These are phyloP conservation scores for Aspergillus latus DNA, from an alignment of 2,329 filamentous ascomycete species.

Conservation along the genomic window DNA sequence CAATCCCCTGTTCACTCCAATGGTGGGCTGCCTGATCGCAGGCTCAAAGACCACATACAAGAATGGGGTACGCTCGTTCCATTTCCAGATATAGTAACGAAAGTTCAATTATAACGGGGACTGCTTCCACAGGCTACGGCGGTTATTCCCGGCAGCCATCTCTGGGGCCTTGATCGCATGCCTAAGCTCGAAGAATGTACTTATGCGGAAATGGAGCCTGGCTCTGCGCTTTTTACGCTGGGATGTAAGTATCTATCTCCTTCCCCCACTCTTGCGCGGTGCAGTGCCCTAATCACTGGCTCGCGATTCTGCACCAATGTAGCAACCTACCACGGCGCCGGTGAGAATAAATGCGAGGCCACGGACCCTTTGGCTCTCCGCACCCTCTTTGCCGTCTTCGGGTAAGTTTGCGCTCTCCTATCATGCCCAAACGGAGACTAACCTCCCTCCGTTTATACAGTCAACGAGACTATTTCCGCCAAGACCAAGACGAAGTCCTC, in stretches of 20 bases:
- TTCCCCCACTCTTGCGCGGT: background rate
- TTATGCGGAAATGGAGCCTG: conserved; percentile 10
- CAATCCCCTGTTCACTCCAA: conserved; percentile 9
- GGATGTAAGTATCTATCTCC: conserved; percentile 1
- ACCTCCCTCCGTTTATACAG: background rate
- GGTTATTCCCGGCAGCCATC: conserved; percentile 6
- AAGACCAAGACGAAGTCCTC: conserved; percentile 5
- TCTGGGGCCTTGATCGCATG: conserved; percentile 6
- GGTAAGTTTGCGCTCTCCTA: background rate
- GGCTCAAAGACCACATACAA: conserved; percentile 5
- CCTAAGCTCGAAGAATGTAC: conserved; percentile 11
- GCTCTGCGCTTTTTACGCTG: conserved; percentile 8
- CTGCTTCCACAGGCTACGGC: conserved; percentile 1
- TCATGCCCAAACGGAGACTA: no score
- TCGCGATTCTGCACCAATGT: background rate
- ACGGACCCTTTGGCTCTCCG: conserved; percentile 2
- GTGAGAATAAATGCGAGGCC: conserved; percentile 7
- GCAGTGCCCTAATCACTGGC: background rate
- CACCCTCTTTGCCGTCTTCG: conserved; percentile 8
- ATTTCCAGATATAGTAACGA: background rate
- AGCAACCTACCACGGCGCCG: conserved; percentile 10
- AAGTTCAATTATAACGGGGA: no score
- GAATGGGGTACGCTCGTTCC: conserved; percentile 1
- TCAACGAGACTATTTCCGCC: conserved; percentile 10
- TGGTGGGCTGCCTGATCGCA: conserved; percentile 10